These are phyloP conservation scores for Telfairia occidentalis DNA, from an alignment of 331 rosid genomes.

Conservation along the genomic window DNA sequence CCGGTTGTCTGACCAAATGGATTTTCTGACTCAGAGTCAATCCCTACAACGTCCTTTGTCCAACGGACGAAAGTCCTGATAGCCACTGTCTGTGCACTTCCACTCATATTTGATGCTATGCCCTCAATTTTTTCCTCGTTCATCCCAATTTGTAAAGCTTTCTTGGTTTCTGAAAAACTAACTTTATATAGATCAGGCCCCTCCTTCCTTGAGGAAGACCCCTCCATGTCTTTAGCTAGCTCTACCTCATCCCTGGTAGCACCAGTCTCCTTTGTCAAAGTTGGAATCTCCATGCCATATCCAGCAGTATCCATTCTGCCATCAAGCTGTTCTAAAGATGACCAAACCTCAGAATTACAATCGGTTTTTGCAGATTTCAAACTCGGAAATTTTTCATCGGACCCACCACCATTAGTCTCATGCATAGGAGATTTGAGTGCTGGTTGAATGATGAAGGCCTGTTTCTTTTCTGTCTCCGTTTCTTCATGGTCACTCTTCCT, in stretches of 20 bases:
- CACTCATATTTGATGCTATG: slow-evolving; percentile 27
- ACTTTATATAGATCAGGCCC: not conserved
- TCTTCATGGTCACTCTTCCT: slow-evolving; percentile 58
- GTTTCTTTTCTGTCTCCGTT: slow-evolving; percentile 38
- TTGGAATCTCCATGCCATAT: slow-evolving; percentile 21
- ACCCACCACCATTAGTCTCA: slow-evolving; percentile 28
- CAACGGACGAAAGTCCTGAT: slow-evolving; percentile 23
- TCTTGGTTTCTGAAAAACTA: not conserved
- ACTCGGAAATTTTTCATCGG: slow-evolving; percentile 33
- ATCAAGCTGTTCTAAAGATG: slow-evolving; percentile 28
- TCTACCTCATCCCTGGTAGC: slow-evolving; percentile 36
- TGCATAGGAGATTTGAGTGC: slow-evolving; percentile 35
- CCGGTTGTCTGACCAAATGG: slow-evolving; percentile 28
- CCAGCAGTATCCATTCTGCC: slow-evolving; percentile 21
- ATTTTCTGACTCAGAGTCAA: slow-evolving; percentile 33
- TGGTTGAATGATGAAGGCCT: slow-evolving; percentile 43
- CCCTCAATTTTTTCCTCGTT: slow-evolving; percentile 30
- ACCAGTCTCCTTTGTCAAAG: slow-evolving; percentile 3
- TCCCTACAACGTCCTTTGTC: slow-evolving; percentile 34
- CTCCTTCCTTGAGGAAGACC: slow-evolving; percentile 20
- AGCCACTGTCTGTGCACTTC: slow-evolving; percentile 24
- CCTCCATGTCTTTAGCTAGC: slow-evolving; percentile 36
- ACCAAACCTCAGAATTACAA: slow-evolving; percentile 28
- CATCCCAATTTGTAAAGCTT: slow-evolving; percentile 10
- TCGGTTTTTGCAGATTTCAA: slow-evolving; percentile 22